Percentiles rank a stretch among this genome's conserved stretches.
These are phyloP conservation scores for Coccomyxa sp. DNA, from an alignment of 139 green algal species.

Conservation along the genomic window DNA sequence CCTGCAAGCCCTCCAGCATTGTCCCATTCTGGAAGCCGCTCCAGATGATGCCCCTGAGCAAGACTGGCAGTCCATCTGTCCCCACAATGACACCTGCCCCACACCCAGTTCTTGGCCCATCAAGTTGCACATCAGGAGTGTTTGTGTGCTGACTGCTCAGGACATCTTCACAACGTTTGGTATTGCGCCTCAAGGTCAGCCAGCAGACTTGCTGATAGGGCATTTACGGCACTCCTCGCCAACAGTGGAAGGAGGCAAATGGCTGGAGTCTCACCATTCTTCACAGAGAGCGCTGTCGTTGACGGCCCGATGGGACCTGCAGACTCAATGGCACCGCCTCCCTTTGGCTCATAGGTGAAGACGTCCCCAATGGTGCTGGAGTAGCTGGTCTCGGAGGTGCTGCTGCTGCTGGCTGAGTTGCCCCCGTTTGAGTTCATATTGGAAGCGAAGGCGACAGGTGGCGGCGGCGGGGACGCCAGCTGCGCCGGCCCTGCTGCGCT, in stretches of 20 bases:
- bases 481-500: neutral
- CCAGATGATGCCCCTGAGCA: constrained; percentile 21
- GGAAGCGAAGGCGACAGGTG: neutral
- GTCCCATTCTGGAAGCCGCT: constrained; percentile 24
- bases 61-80: neutral
- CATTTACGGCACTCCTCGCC: no score
- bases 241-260: neutral
- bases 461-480: neutral
- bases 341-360: neutral
- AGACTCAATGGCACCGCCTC: neutral
- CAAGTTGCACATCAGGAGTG: no score
- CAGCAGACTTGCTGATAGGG: no score
- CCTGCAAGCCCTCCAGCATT: constrained; percentile 10
- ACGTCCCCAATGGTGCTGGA: neutral
- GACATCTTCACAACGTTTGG: no score
- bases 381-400: neutral
- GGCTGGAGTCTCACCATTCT: neutral
- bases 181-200: no score
- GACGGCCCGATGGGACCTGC: no score
- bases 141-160: no score
- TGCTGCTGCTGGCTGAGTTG: no score
- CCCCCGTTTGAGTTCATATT: no score
- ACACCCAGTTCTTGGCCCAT: no score
- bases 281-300: neutral
- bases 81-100: constrained; percentile 21